Evolutionary conservation across 805 yeast species (phyloP), one percentile per base, ranked within the genome.

Genomic region (Torulaspora maleeae): DNA sequence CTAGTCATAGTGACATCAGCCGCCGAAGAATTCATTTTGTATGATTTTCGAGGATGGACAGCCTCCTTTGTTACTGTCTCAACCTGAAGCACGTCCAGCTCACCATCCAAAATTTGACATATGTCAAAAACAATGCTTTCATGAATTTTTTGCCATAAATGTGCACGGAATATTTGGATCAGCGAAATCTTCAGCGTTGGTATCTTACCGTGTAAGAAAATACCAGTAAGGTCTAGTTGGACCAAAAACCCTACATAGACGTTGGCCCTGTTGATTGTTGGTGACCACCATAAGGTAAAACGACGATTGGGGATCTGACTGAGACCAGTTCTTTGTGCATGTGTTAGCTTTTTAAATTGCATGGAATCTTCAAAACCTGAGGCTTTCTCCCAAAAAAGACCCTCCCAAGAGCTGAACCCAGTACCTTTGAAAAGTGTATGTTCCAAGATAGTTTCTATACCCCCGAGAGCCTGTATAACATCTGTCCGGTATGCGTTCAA

Each of bases 261-360:
- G 60, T 93, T 93, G 5, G 99, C 99, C 52, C 99, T 78, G 60
- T 93, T 93, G 57, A 93, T 93, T 0, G 99, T 93, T 5, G 99
- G 99, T 0, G 97, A 89, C 99, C 99, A 93, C 99, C 99, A 93
- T 25, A 93, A 70, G 0, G 99, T 93, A 62, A 93, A 93, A 37
- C 99, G 77, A 63, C 99, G 82, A 62, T 93, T 93, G 3, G 99
- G 99, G 59, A 93, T 91, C 69, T 93, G 99, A 60, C 95, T 86
- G 53, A 93, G 75, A 62, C 99, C 99, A 4, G 96, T 83, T 59
- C 99, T 75, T 71, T 93, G 99, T 1, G 99, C 99, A 67, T 91
- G 91, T 1, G 99, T 93, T 55, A 93, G 75, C 62, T 91, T 93
- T 65, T 90, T 89, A 67, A 89, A 86, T 63, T 90, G 91, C 77